These are phyloP conservation scores for Helichrysum umbraculigerum DNA, from an alignment of 129 eudicot species.

Conservation along the genomic window DNA sequence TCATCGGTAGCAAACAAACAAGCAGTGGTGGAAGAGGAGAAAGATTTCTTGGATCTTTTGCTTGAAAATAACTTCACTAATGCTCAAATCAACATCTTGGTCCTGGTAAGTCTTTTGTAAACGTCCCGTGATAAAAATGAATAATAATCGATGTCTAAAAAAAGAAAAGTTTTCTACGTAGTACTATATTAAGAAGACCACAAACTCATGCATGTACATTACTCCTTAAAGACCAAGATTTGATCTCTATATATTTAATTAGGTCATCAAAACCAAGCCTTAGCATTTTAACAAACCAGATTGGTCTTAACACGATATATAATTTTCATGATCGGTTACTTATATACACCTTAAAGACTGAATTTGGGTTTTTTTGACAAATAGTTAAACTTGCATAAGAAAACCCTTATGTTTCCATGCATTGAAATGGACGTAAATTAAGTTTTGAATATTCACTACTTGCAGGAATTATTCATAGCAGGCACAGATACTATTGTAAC, in stretches of 20 bases:
- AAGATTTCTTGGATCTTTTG: slow-evolving; percentile 44
- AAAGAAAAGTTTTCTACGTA: no score
- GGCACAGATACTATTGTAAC: slow-evolving; percentile 31
- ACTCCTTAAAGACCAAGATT: no score
- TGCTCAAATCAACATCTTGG: slow-evolving; percentile 36
- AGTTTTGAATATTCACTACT: background rate
- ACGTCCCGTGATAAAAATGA: background rate
- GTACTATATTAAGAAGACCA: no score
- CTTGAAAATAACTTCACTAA: slow-evolving; percentile 37
- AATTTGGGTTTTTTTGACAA: background rate
- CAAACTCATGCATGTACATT: no score
- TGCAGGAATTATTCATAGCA: slow-evolving; percentile 43
- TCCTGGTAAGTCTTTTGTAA: slow-evolving; percentile 28
- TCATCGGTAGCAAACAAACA: background rate
- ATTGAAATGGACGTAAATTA: background rate
- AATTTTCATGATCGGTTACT: no score
- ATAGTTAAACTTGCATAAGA: background rate
- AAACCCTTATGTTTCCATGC: background rate
- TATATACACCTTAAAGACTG: no score
- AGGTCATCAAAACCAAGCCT: no score
- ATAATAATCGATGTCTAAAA: no score
- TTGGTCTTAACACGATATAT: background rate
- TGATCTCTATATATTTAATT: no score
- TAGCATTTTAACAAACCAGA: no score
- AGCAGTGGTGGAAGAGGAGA: background rate